Evolutionary conservation across 1,284 basidiomycete genomes (phyloP).

Genomic region (Tetrapyrgos nigripes): DNA sequence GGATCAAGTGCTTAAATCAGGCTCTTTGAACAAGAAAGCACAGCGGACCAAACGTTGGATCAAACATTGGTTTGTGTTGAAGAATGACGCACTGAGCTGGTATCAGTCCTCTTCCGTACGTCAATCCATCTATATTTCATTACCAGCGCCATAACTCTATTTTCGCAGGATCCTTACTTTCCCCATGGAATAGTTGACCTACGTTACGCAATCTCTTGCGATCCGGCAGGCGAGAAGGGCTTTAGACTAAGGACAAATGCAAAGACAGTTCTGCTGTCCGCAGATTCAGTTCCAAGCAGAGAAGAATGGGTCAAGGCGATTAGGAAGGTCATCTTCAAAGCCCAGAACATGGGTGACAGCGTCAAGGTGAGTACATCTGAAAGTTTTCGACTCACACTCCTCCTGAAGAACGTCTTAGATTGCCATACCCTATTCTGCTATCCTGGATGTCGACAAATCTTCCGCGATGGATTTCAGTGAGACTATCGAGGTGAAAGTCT

Average conservation of each 20-base stretch:
- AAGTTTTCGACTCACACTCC: background rate
- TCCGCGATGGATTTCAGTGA: constrained; percentile 93
- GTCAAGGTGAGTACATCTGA: constrained; percentile 70
- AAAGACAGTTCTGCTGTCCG: constrained; percentile 73
- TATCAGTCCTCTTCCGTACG: constrained; percentile 85
- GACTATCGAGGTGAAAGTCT: constrained; percentile 91
- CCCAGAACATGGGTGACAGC: constrained; percentile 94
- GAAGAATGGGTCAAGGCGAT: constrained; percentile 96
- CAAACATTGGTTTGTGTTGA: constrained; percentile 93
- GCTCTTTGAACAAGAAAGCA: constrained; percentile 84
- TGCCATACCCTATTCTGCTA: constrained; percentile 90
- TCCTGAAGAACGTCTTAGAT: constrained; percentile 59
- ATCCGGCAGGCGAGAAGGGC: constrained; percentile 74
- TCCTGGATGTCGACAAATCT: constrained; percentile 89
- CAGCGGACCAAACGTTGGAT: constrained; percentile 88
- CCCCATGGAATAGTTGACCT: constrained; percentile 94
- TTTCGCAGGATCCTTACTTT: constrained; percentile 90
- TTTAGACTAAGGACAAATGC: constrained; percentile 85
- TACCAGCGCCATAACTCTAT: constrained; percentile 11
- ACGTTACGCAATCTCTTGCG: constrained; percentile 90
- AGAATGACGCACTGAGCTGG: constrained; percentile 94
- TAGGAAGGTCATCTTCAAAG: constrained; percentile 91
- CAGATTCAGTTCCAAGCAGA: constrained; percentile 81
- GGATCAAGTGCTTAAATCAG: constrained; percentile 90
- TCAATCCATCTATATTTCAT: constrained; percentile 6